A percentile compares a stretch with the other conserved stretches of the same genome.
These are phyloP conservation scores for Botryosphaeria agaves DNA, from an alignment of 2,329 filamentous ascomycete genomes.

Conservation along the genomic window DNA sequence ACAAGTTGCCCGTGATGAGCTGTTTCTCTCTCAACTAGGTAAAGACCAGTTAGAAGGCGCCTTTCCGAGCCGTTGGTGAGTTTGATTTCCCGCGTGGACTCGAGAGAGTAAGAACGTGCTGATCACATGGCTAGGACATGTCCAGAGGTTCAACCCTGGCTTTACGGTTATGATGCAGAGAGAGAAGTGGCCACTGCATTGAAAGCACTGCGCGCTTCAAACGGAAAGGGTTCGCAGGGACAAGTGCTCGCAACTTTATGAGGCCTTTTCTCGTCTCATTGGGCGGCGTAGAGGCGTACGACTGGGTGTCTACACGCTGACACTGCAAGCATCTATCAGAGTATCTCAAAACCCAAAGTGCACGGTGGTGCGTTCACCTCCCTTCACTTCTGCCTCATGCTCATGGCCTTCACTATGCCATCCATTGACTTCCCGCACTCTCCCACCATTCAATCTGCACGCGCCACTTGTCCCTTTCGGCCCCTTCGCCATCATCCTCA, in stretches of 20 bases:
- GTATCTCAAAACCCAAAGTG: too few relatives aligned
- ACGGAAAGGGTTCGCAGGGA: too few relatives aligned
- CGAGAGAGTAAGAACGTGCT: background rate
- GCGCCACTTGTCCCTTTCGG: slow-evolving; percentile 4
- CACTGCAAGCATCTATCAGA: too few relatives aligned
- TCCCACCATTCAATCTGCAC: slow-evolving; percentile 1
- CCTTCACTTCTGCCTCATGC: background rate
- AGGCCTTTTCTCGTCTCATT: too few relatives aligned
- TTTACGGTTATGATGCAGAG: slow-evolving; percentile 47
- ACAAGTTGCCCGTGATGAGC: slow-evolving; percentile 38
- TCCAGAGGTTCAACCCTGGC: slow-evolving; percentile 42
- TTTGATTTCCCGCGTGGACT: slow-evolving; percentile 1
- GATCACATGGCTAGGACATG: slow-evolving; percentile 28
- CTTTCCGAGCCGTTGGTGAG: slow-evolving; percentile 43
- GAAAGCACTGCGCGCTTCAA: slow-evolving; percentile 1
- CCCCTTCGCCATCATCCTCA: slow-evolving; percentile 2
- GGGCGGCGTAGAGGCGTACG: too few relatives aligned
- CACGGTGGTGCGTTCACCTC: background rate
- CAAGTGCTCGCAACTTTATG: too few relatives aligned
- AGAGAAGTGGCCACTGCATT: slow-evolving; percentile 26
- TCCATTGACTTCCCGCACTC: background rate
- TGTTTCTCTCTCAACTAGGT: slow-evolving; percentile 39
- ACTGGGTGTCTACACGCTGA: too few relatives aligned
- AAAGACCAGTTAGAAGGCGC: slow-evolving; percentile 28
- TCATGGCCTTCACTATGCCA: background rate